Evolutionary conservation across 768 basidiomycete genomes (phyloP).

Genomic region (Trametopsis cervina): DNA sequence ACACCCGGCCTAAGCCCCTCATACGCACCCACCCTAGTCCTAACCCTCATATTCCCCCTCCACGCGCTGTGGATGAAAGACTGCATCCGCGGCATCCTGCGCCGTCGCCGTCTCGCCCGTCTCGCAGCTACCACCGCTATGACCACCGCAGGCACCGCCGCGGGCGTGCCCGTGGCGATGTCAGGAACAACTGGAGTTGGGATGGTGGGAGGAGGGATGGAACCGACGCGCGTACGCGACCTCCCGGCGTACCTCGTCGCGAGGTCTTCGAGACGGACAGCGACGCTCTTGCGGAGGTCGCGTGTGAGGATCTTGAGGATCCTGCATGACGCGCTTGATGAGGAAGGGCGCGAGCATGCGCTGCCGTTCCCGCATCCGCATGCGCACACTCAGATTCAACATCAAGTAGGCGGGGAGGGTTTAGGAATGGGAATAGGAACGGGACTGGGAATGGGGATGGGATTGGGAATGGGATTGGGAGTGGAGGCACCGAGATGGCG

Average conservation of each 20-base stretch:
- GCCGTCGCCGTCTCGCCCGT: neutral
- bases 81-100: slow-evolving; percentile 4
- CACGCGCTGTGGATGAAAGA: slow-evolving; percentile 8
- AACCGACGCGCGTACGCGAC: neutral
- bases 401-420: too few species aligned
- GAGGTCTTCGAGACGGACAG: neutral
- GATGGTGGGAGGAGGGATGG: neutral
- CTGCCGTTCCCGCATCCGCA: neutral
- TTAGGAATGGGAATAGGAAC: too few species aligned
- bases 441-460: too few species aligned
- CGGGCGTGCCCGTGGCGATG: neutral
- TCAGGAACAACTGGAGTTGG: neutral
- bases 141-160: neutral
- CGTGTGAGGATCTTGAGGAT: slow-evolving; percentile 3
- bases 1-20: neutral
- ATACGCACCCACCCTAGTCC: slow-evolving; percentile 1
- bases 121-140: neutral
- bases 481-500: neutral
- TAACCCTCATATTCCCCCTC: slow-evolving; percentile 3
- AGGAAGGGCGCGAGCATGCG: neutral
- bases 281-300: slow-evolving; percentile 7
- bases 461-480: too few species aligned
- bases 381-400: neutral
- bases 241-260: neutral
- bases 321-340: slow-evolving; percentile 7